Evolutionary conservation across 2,329 filamentous ascomycete genomes (phyloP).

Genomic region (Monosporascus sp.): DNA sequence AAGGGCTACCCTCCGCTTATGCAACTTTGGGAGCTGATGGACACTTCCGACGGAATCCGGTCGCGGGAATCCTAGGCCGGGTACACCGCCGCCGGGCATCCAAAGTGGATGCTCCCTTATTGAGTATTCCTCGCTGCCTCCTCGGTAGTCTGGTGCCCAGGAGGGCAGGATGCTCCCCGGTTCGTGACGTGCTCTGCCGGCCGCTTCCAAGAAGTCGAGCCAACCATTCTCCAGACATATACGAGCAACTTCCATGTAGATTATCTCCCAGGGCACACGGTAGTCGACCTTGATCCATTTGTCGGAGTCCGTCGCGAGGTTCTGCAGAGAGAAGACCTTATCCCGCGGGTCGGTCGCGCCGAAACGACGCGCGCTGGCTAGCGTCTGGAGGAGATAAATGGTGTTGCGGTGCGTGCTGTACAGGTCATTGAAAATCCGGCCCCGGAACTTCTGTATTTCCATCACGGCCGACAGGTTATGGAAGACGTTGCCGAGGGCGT

Average conservation of each 20-base stretch:
- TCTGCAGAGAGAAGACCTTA: constrained; percentile 15
- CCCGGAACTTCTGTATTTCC: constrained; percentile 14
- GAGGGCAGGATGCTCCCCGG: constrained; percentile 12
- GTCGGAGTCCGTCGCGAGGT: constrained; percentile 11
- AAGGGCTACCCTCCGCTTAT: constrained; percentile 3
- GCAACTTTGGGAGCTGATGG: not conserved
- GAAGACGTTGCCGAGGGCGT: constrained; percentile 5
- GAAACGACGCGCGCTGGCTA: constrained; percentile 9
- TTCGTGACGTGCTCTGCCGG: constrained; percentile 12
- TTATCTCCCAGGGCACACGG: constrained; percentile 15
- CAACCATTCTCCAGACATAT: constrained; percentile 10
- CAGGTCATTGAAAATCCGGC: constrained; percentile 6
- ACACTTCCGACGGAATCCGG: not conserved
- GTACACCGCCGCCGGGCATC: constrained; percentile 4
- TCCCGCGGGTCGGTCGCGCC: constrained; percentile 19
- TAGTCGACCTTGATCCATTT: constrained; percentile 19
- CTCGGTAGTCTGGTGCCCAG: constrained; percentile 14
- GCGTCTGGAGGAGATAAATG: constrained; percentile 6
- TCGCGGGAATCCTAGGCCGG: constrained; percentile 6
- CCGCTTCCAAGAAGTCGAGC: constrained; percentile 12
- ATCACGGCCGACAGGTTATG: constrained; percentile 15
- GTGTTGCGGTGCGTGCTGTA: constrained; percentile 1
- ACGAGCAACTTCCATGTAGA: constrained; percentile 13
- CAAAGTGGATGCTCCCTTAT: constrained; percentile 3
- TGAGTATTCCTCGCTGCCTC: not conserved